Evolutionary conservation across 78 protist species (phyloP), one percentile per base, ranked within the genome.

Genomic region (Dictyostelium capitatum): DNA sequence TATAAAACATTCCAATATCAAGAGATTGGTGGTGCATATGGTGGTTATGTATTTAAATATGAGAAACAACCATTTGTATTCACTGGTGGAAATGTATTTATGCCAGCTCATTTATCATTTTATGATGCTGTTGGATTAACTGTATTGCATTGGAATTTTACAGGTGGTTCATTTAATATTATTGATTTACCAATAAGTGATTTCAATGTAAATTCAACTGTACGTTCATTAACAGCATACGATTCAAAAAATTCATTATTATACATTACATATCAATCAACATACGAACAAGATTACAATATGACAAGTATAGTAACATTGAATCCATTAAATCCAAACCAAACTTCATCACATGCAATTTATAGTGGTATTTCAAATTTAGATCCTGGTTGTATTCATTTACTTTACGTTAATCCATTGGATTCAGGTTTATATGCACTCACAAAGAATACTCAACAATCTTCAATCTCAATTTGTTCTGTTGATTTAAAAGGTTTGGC

Each of bases 1-100:
- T 57, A 23, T 23, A 28, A 57, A 9, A 57, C 67, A 57, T 57
- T 57, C 7, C 32, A 57, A 57, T 57, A 20, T 57, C 20, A 57
- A 57, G 67, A 57, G 30, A 57, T 57, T 57, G 67, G 67, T 20
- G 67, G 67, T 9, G 23, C 67, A n/a, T 57, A 57, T 57, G 67
- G 67, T 57, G 67, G 67, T 23, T 57, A 28, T 23, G 67, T 23
- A 23, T 57, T 23, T 57, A n/a, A 23, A n/a, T 57, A 57, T 57
- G 67, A 28, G 0, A 57, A 28, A 20, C 67, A 57, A 57, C 67
- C 67, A 10, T 57, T 23, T 57, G 23, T 57, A 23, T 57, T 57
- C 20, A 28, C 23, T 20, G 23, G 23, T 57, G 67, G 23, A 10
- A 20, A 57, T 57, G 67, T 57, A n/a, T 57, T 57, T 28, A 23